Percentiles rank a stretch among this genome's conserved stretches.
These are phyloP conservation scores for Hansfordia pulvinata DNA, from an alignment of 2,329 filamentous ascomycete genomes.

Conservation along the genomic window DNA sequence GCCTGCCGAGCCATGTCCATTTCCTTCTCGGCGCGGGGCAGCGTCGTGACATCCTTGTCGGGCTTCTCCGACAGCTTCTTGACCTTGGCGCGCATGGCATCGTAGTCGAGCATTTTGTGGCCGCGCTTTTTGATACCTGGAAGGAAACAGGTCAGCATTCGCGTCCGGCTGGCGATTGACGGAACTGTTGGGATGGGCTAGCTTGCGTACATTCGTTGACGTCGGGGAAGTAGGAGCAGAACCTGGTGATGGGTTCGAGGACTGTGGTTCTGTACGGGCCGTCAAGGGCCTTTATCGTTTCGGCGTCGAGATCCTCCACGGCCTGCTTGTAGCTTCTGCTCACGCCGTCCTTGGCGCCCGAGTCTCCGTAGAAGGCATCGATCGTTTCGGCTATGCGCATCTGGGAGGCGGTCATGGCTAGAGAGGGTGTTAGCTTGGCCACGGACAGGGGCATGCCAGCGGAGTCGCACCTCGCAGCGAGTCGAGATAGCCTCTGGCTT, in stretches of 20 bases:
- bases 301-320: slow-evolving; percentile 91
- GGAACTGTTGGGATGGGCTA: slow-evolving; percentile 1
- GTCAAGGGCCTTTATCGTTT: slow-evolving; percentile 96
- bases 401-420: slow-evolving; percentile 96
- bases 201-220: slow-evolving; percentile 93
- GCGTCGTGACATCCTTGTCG: slow-evolving; percentile 94
- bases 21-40: slow-evolving; percentile 92
- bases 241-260: slow-evolving; percentile 85
- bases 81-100: slow-evolving; percentile 87
- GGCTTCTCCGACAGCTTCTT: slow-evolving; percentile 97
- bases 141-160: slow-evolving; percentile 6
- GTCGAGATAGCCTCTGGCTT: slow-evolving; percentile 96
- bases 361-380: slow-evolving; percentile 96
- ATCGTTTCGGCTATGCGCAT: slow-evolving; percentile 99
- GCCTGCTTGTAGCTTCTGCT: slow-evolving; percentile 97
- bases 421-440: slow-evolving; percentile 5
- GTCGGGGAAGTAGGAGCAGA: slow-evolving; percentile 97
- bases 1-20: slow-evolving; percentile 84
- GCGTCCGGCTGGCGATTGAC: background rate
- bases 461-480: slow-evolving; percentile 60
- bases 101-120: slow-evolving; percentile 97
- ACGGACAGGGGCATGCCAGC: background rate
- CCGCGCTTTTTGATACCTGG: slow-evolving; percentile 91
- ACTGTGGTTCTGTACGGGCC: slow-evolving; percentile 92
- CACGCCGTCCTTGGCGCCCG: slow-evolving; percentile 87